These are phyloP conservation scores for Pseudomonodictys pantanalensis DNA, from an alignment of 495 filamentous ascomycete genomes.

Conservation along the genomic window DNA sequence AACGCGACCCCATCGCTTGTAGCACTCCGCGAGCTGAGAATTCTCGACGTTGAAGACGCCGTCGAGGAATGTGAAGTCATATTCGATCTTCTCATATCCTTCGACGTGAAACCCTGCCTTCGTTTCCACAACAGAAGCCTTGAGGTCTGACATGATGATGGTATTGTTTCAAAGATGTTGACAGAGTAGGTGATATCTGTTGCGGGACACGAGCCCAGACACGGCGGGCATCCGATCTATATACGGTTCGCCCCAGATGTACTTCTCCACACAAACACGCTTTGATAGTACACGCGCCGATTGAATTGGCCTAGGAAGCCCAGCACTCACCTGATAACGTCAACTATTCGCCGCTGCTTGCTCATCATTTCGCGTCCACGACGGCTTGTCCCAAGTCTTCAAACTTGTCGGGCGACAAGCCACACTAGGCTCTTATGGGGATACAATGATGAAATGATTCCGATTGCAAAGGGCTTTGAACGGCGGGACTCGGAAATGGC, in stretches of 20 bases:
- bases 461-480: neutral
- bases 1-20: constrained; percentile 55
- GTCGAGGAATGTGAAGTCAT: constrained; percentile 65
- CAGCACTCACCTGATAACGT: neutral
- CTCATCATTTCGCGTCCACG: neutral
- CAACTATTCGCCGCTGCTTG: neutral
- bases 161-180: neutral
- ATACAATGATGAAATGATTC: neutral
- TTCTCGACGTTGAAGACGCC: constrained; percentile 56
- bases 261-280: neutral
- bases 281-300: neutral
- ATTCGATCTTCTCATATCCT: constrained; percentile 65
- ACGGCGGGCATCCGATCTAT: neutral
- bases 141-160: constrained; percentile 57
- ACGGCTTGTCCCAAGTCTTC: neutral
- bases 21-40: constrained; percentile 54
- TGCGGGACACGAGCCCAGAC: neutral
- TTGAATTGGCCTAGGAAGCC: neutral
- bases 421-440: neutral
- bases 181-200: neutral
- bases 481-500: neutral
- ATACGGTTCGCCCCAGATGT: neutral
- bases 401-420: neutral
- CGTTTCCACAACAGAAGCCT: constrained; percentile 55
- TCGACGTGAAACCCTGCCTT: constrained; percentile 58